Percentiles rank a stretch among this genome's conserved stretches.
These are phyloP conservation scores for Lactarius tabidus DNA, from an alignment of 768 basidiomycete species.

Conservation along the genomic window DNA sequence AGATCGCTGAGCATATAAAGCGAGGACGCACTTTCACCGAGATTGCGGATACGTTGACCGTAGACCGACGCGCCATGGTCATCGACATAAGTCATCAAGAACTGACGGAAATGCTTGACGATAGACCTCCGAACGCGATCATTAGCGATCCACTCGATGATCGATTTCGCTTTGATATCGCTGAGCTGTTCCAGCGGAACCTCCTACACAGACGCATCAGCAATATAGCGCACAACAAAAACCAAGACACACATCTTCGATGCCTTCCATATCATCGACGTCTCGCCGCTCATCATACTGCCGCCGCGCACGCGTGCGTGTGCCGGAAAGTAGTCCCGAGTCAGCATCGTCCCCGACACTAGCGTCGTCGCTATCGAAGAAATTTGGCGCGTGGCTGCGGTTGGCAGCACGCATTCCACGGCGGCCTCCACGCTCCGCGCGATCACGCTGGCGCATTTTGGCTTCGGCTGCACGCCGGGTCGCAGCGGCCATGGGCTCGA, in stretches of 20 bases:
- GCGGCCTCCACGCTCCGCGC: conserved; percentile 60
- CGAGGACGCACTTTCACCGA: conserved; percentile 82
- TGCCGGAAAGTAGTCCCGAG: conserved; percentile 60
- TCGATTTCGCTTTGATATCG: conserved; percentile 96
- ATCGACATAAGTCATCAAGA: conserved; percentile 94
- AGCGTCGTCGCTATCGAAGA: conserved; percentile 80
- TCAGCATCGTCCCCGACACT: conserved; percentile 63
- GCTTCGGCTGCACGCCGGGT: conserved; percentile 80
- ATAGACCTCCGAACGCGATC: conserved; percentile 90
- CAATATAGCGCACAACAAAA: background rate
- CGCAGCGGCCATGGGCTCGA: conserved; percentile 60
- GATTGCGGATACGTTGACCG: conserved; percentile 85
- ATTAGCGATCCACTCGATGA: conserved; percentile 95
- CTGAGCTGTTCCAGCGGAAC: conserved; percentile 93
- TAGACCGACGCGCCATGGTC: conserved; percentile 90
- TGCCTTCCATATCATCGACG: conserved; percentile 84
- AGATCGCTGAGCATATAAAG: background rate
- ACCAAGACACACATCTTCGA: conserved; percentile 65
- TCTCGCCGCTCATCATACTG: conserved; percentile 93
- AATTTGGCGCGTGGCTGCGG: conserved; percentile 79
- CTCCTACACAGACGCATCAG: conserved; percentile 50
- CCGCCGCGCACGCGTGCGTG: conserved; percentile 78
- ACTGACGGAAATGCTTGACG: conserved; percentile 88
- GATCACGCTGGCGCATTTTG: conserved; percentile 86
- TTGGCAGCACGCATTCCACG: conserved; percentile 71